Evolutionary conservation across 2,329 filamentous ascomycete species (phyloP), one percentile per base, ranked within the genome.

Genomic region (Ceratocystis colombiana): DNA sequence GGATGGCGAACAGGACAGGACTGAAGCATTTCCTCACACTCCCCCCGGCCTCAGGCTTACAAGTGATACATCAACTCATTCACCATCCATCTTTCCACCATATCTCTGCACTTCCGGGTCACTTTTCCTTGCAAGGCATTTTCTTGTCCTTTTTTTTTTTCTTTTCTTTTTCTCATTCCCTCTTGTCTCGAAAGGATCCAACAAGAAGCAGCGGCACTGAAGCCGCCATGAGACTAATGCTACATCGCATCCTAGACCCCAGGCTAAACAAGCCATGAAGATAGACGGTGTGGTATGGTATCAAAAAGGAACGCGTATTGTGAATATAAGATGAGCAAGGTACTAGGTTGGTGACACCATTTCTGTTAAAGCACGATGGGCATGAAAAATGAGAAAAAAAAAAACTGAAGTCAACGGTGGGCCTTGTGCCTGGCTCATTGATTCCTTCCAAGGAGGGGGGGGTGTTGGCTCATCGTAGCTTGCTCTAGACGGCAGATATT

Each of bases 311-410:
- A 41, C 37, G 37, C 10, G 8, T 48, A 20, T 10, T 48, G 20
- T 50, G 22, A n/a, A 30, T 57, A 57, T 30, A 57, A 28, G 22
- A 7, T 12, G 37, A 30, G 33, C 53, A 30, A 59, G 53, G 53
- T 30, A 33, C 53, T 17, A 1, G 53, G 53, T 59, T 59, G 5
- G n/a, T 59, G 53, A 59, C 53, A 59, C 53, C 53, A 59, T 59
- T 30, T 53, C 3, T 4, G 53, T 15, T 10, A 7, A n/a, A 59
- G 15, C 28, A 59, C n/a, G 28, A 59, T 30, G 53, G 28, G 12
- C 53, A 33, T 20, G 22, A 57, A 57, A 57, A 57, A 50, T 7
- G 6, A 50, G 22, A 50, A 50, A 28, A 50, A 50, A 28, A 50
- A 50, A 22, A 8, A 41, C 20, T 1, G 20, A 50, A 12, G 46